A percentile compares a stretch with the other conserved stretches of the same genome.
Conservation (phyloP, 306 rosid genomes). For the Arachis stenosperma region DNA sequence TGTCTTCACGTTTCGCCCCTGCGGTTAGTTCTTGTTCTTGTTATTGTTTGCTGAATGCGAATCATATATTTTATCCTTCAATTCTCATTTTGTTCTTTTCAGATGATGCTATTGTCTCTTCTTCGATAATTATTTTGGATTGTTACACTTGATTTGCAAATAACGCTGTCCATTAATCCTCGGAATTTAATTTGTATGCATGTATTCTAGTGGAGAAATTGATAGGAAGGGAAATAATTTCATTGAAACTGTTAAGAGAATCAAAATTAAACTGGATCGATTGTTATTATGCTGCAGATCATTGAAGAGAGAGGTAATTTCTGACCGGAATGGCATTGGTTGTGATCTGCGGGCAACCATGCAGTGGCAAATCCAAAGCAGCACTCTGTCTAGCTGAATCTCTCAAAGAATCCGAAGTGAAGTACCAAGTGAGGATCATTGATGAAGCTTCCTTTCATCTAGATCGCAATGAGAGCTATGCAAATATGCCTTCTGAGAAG, state of each 20-base stretch:
- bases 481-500: slow-evolving; percentile 89
- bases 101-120: background rate
- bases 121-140: background rate
- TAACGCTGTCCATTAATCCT: too few relatives aligned
- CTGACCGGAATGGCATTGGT: slow-evolving; percentile 74
- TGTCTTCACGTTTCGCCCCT: too few relatives aligned
- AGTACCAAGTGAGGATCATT: slow-evolving; percentile 60
- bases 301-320: slow-evolving; percentile 20
- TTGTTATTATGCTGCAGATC: slow-evolving; percentile 33
- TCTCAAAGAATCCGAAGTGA: slow-evolving; percentile 65
- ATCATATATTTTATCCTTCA: background rate
- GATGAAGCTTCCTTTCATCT: slow-evolving; percentile 83
- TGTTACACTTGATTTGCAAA: background rate
- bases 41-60: background rate
- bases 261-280: too few relatives aligned
- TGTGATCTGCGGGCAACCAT: slow-evolving; percentile 91
- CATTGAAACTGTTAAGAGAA: too few relatives aligned
- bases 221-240: too few relatives aligned
- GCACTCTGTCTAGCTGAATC: slow-evolving; percentile 65
- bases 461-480: slow-evolving; percentile 78
- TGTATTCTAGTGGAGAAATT: too few relatives aligned
- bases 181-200: too few relatives aligned
- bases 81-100: too few relatives aligned
- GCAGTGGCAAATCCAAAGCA: slow-evolving; percentile 79
- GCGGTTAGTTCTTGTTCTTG: too few relatives aligned